Percentiles rank a stretch among this genome's conserved stretches.
Conservation (phyloP, 495 filamentous ascomycete genomes). For the Bombardia bombarda region DNA sequence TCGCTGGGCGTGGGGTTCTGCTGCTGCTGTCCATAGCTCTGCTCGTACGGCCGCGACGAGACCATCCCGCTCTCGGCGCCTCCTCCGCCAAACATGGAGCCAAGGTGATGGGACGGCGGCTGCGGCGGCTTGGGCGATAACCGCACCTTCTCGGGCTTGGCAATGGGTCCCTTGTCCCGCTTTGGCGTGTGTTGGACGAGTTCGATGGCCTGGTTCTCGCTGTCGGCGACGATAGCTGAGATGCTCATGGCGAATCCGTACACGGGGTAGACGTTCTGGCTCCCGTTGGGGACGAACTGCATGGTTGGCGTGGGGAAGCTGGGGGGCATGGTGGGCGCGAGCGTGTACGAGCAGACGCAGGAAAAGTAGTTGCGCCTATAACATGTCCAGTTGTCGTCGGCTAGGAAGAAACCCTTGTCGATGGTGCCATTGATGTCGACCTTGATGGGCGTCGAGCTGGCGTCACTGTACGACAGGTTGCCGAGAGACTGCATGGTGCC, state of each 20-base stretch:
- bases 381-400: conserved; percentile 88
- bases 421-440: conserved; percentile 78
- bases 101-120: conserved; percentile 33
- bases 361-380: conserved; percentile 94
- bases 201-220: conserved; percentile 70
- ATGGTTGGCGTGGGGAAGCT: conserved; percentile 28
- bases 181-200: conserved; percentile 94
- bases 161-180: conserved; percentile 83
- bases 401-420: conserved; percentile 86
- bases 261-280: conserved; percentile 37
- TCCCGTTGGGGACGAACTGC: conserved; percentile 31
- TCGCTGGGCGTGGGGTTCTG: conserved; percentile 40
- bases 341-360: conserved; percentile 70
- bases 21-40: conserved; percentile 29
- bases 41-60: conserved; percentile 31
- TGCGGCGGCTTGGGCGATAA: conserved; percentile 59
- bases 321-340: conserved; percentile 45
- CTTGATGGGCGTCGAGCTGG: conserved; percentile 45
- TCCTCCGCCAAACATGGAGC: conserved; percentile 23
- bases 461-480: conserved; percentile 51
- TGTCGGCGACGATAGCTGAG: conserved; percentile 75
- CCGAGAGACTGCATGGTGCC: conserved; percentile 49
- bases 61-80: conserved; percentile 29
- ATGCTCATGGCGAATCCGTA: conserved; percentile 77
- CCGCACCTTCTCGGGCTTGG: conserved; percentile 62